Percentiles rank a stretch among this genome's conserved stretches.
These are phyloP conservation scores for Pterocarpus santalinus DNA, from an alignment of 306 rosid species.

Conservation along the genomic window DNA sequence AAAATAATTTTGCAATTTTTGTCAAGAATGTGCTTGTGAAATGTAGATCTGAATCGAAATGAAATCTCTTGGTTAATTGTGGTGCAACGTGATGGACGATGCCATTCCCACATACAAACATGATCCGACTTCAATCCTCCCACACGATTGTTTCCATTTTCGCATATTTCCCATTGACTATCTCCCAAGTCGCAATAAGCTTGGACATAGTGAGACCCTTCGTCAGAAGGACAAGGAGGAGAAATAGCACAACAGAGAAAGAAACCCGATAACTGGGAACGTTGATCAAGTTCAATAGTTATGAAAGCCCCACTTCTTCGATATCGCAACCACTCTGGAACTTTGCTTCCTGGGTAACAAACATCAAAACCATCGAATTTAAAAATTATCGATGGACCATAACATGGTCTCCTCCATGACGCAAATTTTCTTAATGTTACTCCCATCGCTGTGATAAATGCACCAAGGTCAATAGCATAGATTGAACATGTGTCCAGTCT, in stretches of 20 bases:
- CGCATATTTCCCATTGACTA: no score
- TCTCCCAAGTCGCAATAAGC: no score
- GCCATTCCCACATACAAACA: neutral
- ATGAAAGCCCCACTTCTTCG: neutral
- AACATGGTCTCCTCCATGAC: no score
- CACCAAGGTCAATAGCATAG: no score
- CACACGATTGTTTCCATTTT: no score
- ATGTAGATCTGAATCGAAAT: neutral
- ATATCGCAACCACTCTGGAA: constrained; percentile 29
- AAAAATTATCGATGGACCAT: no score
- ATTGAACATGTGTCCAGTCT: neutral
- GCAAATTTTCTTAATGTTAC: no score
- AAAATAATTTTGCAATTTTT: no score
- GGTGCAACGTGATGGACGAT: neutral
- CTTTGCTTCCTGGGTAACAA: constrained; percentile 10
- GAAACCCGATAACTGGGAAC: neutral
- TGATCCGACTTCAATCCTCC: no score
- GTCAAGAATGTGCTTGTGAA: neutral
- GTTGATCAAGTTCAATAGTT: neutral
- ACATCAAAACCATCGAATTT: no score
- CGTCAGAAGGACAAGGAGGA: neutral
- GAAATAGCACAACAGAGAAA: no score
- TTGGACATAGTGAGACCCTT: neutral
- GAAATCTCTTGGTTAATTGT: neutral
- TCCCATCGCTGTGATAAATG: no score